A percentile compares a stretch with the other conserved stretches of the same genome.
These are phyloP conservation scores for Botrytis fabae DNA, from an alignment of 2,329 filamentous ascomycete genomes.

Conservation along the genomic window DNA sequence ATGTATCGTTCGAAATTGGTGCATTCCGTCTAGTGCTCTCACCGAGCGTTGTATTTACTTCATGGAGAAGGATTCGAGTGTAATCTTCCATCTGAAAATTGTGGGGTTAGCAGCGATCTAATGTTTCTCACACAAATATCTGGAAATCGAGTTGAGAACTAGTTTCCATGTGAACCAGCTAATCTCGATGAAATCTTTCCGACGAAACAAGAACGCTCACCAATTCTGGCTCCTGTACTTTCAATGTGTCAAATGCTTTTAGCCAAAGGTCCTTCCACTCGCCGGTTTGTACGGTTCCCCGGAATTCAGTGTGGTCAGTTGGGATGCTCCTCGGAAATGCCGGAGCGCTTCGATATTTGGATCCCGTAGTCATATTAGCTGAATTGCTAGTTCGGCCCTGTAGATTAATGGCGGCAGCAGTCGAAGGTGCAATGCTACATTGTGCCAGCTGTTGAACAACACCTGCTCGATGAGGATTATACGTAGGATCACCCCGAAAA, in stretches of 20 bases:
- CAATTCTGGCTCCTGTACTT: not conserved
- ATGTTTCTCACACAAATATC: not conserved
- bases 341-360: not conserved
- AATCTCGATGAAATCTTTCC: not conserved
- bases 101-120: not conserved
- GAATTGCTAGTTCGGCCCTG: accelerated
- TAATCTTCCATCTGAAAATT: not conserved
- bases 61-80: not conserved
- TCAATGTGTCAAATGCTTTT: not conserved
- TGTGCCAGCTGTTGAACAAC: not conserved
- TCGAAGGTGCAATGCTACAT: not conserved
- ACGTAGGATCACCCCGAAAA: not conserved
- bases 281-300: accelerated
- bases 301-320: not conserved
- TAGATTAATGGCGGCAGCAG: not conserved
- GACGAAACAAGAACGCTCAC: not conserved
- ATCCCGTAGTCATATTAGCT: not conserved
- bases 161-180: not conserved
- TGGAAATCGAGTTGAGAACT: not conserved
- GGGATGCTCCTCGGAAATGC: not conserved
- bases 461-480: not conserved
- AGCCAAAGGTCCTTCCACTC: not conserved
- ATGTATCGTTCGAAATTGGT: not conserved
- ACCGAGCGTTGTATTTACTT: not conserved
- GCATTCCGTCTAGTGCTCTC: accelerated